Evolutionary conservation across 2,329 filamentous ascomycete genomes (phyloP), one percentile per base, ranked within the genome.

Genomic region (Sporothrix mexicana): DNA sequence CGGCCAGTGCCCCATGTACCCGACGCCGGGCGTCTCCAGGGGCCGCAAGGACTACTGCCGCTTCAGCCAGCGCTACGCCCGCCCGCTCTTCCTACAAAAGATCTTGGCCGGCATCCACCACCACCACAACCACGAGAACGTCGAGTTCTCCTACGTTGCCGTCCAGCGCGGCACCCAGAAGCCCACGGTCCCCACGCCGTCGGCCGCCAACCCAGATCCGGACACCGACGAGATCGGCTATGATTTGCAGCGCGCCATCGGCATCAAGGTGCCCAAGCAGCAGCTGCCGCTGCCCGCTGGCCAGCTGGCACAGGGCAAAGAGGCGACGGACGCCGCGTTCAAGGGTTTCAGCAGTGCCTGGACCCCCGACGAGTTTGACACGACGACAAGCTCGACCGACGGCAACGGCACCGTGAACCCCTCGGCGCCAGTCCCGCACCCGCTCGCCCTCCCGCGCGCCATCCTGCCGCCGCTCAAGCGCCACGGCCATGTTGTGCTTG

Each of bases 41-140:
- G 93, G 94, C 6, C 89, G 95, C 72, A 95, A 94, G 77, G 95
- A 98, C 79, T 96, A 92, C 79, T 99, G 96, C 81, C 93, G 92
- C 80, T 98, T 99, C 81, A 88, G 86, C 75, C 96, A 99, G 82
- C 90, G 96, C 64, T 98, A 93, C 79, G 92, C 94, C 69, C 90
- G 95, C 0, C 96, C 96, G 0, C 84, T 85, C 0, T 98, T 95
- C 80, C 86, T 98, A 72, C 94, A 97, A 79, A 88, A 88, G 64
- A 87, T 98, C 64, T 84, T 97, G 23, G 88, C 89, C 20, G 90
- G 88, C 30, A 84, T 84, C 7, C 88, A 91, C 77, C 88, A 88
- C 75, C 88, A 91, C 77, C 88, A 88, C 75, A 98, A 97, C 80
- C 93, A 97, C 79, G 95, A 97, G 79, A 94, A 98, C 78, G 88